Base-by-base conservation (phyloP, 352 stramenopile genomes). In the Pythium graminicola region DNA sequence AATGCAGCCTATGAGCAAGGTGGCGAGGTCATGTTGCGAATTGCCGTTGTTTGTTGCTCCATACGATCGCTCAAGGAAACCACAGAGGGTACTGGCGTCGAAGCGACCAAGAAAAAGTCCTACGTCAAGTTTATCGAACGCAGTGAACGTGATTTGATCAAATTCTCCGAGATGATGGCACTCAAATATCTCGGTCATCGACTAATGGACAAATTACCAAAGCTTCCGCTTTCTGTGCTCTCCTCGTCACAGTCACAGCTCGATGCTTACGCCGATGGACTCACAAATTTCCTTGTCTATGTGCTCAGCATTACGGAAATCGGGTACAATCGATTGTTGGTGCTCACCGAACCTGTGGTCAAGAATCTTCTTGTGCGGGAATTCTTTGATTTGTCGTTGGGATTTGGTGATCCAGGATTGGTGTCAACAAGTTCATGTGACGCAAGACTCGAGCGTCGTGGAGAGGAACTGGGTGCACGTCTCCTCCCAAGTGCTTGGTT, bases 341-440 rank as follows among this genome's bases (percentile, higher is more conserved):
- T 58, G 14, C 44, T 89, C 9, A 69, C 64, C 8, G 78, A 89
- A 26, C 75, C 81, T 0, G 65, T 89, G 19, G 63, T 56, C 7
- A 82, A 71, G 44, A 82, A 92, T 38, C 57, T 89, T 2, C 59
- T 80, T 2, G 55, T 89, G 28, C 78, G 81, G 0, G 72, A 89
- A 17, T 92, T 92, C 44, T 48, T 92, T 6, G 70, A 82, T 26
- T 60, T 92, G 1, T 70, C 72, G 0, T 46, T 85, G 17, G 64
- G 66, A 2, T 72, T 72, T 44, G 67, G 67, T 9, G 78, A 86
- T 6, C 62, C 78, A 24, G 69, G 64, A 0, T 67, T 86, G 27
- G 57, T 84, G 2, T 64, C 76, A 4, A 86, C 76, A n/a, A 89
- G 70, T 28, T 89, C 78, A 1, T 92, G 81, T 27, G 76, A 86